Evolutionary conservation across 2,329 filamentous ascomycete species (phyloP).

Genomic region (Ceratocystis eucalypticola): DNA sequence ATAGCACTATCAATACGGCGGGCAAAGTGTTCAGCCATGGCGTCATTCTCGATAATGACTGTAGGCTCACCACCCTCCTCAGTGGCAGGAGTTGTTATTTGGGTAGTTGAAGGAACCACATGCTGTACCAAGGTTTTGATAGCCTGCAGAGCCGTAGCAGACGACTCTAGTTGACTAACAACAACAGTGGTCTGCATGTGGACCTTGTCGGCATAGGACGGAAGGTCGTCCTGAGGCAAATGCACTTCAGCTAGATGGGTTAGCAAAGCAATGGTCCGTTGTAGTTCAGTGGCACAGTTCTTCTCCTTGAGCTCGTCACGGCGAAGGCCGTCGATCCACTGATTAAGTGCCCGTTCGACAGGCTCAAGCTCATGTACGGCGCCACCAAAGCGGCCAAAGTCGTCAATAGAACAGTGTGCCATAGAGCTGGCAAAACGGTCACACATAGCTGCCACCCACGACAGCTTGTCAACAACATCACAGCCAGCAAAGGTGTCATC

Average conservation of each 20-base stretch:
- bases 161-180: conserved; percentile 70
- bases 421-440: conserved; percentile 73
- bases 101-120: conserved; percentile 29
- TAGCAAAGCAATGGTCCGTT: conserved; percentile 73
- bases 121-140: conserved; percentile 53
- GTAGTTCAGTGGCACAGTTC: conserved; percentile 66
- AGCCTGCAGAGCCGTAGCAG: conserved; percentile 52
- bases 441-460: conserved; percentile 72
- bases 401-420: conserved; percentile 59
- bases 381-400: conserved; percentile 66
- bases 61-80: conserved; percentile 10
- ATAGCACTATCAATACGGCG: conserved; percentile 60
- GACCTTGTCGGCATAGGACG: conserved; percentile 60
- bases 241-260: conserved; percentile 75
- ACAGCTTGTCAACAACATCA: conserved; percentile 71
- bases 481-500: conserved; percentile 70
- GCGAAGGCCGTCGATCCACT: conserved; percentile 73
- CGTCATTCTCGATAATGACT: conserved; percentile 38
- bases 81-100: conserved; percentile 4
- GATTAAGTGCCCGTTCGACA: conserved; percentile 76
- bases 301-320: conserved; percentile 76
- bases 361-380: conserved; percentile 80
- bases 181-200: conserved; percentile 64
- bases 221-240: conserved; percentile 51
- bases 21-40: conserved; percentile 51